Percentiles rank a stretch among this genome's conserved stretches.
Conservation (phyloP, 371 early-diverging fungal species). For the Rhizomucor miehei region DNA sequence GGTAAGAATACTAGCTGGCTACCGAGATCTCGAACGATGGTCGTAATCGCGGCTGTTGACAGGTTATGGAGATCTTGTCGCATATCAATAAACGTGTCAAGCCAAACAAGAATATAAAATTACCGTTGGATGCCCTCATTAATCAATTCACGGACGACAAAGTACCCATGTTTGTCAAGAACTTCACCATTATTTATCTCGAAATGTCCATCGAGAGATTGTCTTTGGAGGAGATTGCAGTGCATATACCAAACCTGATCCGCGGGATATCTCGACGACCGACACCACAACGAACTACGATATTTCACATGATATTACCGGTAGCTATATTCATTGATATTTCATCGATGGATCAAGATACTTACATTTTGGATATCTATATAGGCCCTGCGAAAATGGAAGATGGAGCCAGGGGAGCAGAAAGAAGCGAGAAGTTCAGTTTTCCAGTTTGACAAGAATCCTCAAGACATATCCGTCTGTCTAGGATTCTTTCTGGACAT, state of each 20-base stretch:
- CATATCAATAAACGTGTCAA: conserved; percentile 83
- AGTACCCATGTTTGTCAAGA: conserved; percentile 54
- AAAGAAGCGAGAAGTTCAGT: conserved; percentile 44
- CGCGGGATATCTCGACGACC: conserved; percentile 56
- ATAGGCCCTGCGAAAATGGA: conserved; percentile 55
- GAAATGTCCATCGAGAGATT: conserved; percentile 66
- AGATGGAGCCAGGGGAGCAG: conserved; percentile 46
- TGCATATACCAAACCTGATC: conserved; percentile 56
- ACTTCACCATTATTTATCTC: conserved; percentile 73
- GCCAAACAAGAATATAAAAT: conserved; percentile 50
- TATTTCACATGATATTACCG: conserved; percentile 65
- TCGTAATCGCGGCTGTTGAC: conserved; percentile 1
- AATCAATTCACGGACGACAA: conserved; percentile 42
- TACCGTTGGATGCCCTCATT: conserved; percentile 63
- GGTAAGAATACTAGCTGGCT: conserved; percentile 16
- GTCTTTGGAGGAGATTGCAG: conserved; percentile 32
- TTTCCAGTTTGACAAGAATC: conserved; percentile 52
- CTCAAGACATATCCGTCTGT: conserved; percentile 53
- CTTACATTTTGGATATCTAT: neutral
- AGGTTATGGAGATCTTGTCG: conserved; percentile 75
- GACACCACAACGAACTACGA: conserved; percentile 51
- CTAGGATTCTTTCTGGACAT: conserved; percentile 63
- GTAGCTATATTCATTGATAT: no score
- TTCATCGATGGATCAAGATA: no score
- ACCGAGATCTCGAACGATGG: neutral